These are phyloP conservation scores for Fusarium pseudocircinatum DNA, from an alignment of 2,329 filamentous ascomycete species.

Conservation along the genomic window DNA sequence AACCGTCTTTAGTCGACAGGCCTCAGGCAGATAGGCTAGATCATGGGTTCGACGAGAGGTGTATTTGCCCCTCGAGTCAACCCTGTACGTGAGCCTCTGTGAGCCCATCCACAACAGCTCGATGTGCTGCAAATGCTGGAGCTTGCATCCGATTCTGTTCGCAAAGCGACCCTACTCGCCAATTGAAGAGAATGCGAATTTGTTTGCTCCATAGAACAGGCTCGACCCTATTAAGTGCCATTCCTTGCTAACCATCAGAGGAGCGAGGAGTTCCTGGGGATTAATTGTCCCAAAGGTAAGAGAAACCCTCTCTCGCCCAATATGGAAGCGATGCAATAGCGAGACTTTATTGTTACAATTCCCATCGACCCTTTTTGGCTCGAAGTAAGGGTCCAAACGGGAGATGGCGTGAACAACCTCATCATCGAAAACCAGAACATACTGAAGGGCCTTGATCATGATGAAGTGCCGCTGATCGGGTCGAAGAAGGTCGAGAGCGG, in stretches of 20 bases:
- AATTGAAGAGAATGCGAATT: slow-evolving; percentile 62
- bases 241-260: slow-evolving; percentile 52
- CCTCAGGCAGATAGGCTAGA: slow-evolving; percentile 49
- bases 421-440: slow-evolving; percentile 48
- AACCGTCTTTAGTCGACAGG: slow-evolving; percentile 52
- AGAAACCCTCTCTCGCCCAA: slow-evolving; percentile 44
- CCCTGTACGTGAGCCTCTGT: slow-evolving; percentile 43
- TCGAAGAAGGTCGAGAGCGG: too few species aligned
- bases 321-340: slow-evolving; percentile 53
- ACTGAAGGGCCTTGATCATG: neutral
- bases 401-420: slow-evolving; percentile 56
- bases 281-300: slow-evolving; percentile 45
- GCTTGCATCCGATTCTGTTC: slow-evolving; percentile 52
- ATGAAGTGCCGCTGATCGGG: too few species aligned
- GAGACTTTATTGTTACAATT: slow-evolving; percentile 10
- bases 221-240: slow-evolving; percentile 54
- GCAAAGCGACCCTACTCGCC: slow-evolving; percentile 61
- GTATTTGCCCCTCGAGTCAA: slow-evolving; percentile 32
- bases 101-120: slow-evolving; percentile 56
- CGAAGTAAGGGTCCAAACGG: slow-evolving; percentile 51
- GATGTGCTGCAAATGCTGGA: slow-evolving; percentile 56
- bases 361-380: slow-evolving; percentile 30
- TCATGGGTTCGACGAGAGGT: slow-evolving; percentile 52
- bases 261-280: slow-evolving; percentile 50
- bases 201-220: slow-evolving; percentile 60